These are phyloP conservation scores for Solanum microdontum DNA, from an alignment of 257 asterid species.

Conservation along the genomic window DNA sequence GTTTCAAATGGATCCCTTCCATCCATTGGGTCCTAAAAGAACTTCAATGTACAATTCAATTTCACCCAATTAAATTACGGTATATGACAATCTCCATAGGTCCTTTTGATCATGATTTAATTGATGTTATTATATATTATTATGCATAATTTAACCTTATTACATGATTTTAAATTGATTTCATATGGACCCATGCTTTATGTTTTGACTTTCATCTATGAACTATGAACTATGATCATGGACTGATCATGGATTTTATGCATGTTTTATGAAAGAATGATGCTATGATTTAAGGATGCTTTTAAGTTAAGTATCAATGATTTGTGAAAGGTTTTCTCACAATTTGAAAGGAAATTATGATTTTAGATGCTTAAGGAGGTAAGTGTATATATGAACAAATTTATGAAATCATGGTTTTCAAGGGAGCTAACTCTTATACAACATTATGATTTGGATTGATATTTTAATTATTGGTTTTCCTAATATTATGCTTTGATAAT, in stretches of 20 bases:
- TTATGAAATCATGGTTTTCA: neutral
- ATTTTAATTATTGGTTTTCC: neutral
- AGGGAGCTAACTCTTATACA: neutral
- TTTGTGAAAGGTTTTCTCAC: neutral
- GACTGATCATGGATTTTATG: neutral
- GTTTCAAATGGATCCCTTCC: neutral
- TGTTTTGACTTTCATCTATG: neutral
- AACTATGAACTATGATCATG: neutral
- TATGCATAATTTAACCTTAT: neutral
- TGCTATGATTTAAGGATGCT: neutral
- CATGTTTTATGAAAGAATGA: neutral
- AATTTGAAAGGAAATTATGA: neutral
- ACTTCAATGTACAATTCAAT: neutral
- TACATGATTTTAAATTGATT: neutral
- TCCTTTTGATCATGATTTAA: neutral
- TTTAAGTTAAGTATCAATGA: neutral
- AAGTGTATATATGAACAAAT: neutral
- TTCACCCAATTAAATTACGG: no score
- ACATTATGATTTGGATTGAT: neutral
- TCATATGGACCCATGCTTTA: neutral
- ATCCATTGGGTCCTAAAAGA: neutral
- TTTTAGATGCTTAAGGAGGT: neutral
- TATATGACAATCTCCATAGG: neutral
- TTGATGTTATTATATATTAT: neutral
- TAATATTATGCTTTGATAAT: no score